Conservation (phyloP, 805 yeast genomes). For the Ogataea ganodermae region DNA sequence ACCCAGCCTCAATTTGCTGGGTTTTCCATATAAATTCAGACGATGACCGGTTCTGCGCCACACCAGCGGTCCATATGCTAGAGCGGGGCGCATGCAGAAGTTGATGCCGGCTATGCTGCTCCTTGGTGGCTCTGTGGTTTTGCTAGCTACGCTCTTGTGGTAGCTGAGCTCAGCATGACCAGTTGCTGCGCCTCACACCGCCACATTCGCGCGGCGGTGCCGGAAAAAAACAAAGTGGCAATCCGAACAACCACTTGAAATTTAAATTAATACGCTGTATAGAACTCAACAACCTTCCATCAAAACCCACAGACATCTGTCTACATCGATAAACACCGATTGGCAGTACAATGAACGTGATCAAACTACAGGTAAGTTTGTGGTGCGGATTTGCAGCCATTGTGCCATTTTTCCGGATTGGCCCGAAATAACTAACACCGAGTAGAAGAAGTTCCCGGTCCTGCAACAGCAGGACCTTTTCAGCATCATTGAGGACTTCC, state of each 20-base stretch:
- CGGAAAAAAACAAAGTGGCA: neutral
- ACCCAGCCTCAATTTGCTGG: too few relatives aligned
- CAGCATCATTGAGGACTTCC: slow-evolving; percentile 80
- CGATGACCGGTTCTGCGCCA: too few relatives aligned
- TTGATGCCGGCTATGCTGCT: too few relatives aligned
- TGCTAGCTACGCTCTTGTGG: too few relatives aligned
- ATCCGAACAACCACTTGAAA: neutral
- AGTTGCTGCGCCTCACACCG: slow-evolving; percentile 3
- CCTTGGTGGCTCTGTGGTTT: neutral
- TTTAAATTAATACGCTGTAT: slow-evolving; percentile 6
- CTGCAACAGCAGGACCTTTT: slow-evolving; percentile 86
- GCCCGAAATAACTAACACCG: neutral
- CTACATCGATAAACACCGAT: neutral
- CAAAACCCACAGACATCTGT: too few relatives aligned
- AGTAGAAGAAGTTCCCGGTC: slow-evolving; percentile 80
- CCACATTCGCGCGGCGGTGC: slow-evolving; percentile 2
- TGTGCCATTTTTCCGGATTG: neutral
- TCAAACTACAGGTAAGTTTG: slow-evolving; percentile 56
- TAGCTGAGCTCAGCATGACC: too few relatives aligned
- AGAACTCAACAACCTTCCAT: too few relatives aligned
- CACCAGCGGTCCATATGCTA: too few relatives aligned
- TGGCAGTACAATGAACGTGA: slow-evolving; percentile 54
- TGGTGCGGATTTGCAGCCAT: neutral
- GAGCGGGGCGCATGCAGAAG: too few relatives aligned
- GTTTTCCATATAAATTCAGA: too few relatives aligned